Base-by-base conservation (phyloP, 2,329 filamentous ascomycete species). In the Hypoxylon sp. region DNA sequence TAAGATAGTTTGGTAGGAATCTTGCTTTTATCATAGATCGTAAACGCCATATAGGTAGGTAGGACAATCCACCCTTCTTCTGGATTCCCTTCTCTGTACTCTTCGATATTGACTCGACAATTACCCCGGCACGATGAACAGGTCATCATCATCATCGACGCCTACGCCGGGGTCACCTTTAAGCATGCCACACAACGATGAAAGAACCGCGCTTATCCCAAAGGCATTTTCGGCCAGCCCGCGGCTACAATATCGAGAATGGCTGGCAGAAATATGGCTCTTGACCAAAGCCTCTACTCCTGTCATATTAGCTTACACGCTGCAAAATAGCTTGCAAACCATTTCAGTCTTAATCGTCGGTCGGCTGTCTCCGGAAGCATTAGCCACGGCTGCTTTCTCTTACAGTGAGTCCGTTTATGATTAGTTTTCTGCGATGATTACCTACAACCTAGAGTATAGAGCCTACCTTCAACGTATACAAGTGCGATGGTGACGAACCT, bases 271-370 rank as follows among this genome's bases (percentile, higher is more conserved):
- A 75, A 88, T 91, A 68, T 85, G 85, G 80, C 78, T 92, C 6
- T 79, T 95, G 1, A 77, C 91, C 37, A 89, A 86, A 70, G 87
- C 87, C 22, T 91, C 91, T 0, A 76, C 92, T 0, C 92, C 92
- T 0, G 90, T 96, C 2, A 93, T 96, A 63, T 74, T 97, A 37
- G 92, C 92, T 62, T 97, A 97, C 76, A 90, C 90, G 7, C 82
- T 97, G 4, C 93, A 97, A 65, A 96, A 94, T 75, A 93, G 90
- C 4, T 80, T 97, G 0, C 93, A 97, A 74, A 96, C 93, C 0
- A 75, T 91, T 1, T 95, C 92, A 0, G 91, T 97, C 4, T 80
- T 97, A 47, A 89, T 97, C 37, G 92, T 92, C 2, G 93, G 93
- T 8, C 88, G 91, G 2, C 80, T 93, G 0, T 94, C 91, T 0